Conservation (phyloP, 2,329 filamentous ascomycete species). For the Arthrobotrys musiformis region DNA sequence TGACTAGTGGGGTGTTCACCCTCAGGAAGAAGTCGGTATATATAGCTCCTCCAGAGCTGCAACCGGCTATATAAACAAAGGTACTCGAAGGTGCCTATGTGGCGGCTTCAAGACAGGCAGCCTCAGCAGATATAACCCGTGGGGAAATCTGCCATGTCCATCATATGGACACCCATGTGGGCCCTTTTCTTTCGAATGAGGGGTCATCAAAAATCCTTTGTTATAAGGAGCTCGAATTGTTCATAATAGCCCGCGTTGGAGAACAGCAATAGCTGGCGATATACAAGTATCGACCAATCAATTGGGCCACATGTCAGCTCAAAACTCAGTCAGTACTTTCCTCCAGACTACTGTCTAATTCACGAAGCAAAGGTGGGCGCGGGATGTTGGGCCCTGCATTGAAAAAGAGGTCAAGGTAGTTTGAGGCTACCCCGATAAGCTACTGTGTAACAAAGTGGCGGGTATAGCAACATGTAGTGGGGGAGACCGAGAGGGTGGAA, state of each 20-base stretch:
- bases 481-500: neutral
- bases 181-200: slow-evolving; percentile 14
- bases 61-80: neutral
- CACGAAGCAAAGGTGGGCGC: neutral
- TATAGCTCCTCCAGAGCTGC: neutral
- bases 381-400: slow-evolving; percentile 39
- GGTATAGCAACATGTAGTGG: neutral
- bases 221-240: slow-evolving; percentile 12
- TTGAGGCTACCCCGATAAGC: neutral
- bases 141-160: slow-evolving; percentile 4
- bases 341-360: neutral
- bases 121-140: neutral
- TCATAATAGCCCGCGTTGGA: neutral
- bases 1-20: neutral
- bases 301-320: slow-evolving; percentile 30
- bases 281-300: slow-evolving; percentile 29
- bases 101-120: neutral
- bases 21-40: neutral
- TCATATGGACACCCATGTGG: slow-evolving; percentile 7
- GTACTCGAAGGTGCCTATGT: neutral
- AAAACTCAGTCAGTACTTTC: neutral
- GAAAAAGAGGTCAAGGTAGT: neutral
- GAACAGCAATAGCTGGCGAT: neutral
- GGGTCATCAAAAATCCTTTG: slow-evolving; percentile 11
- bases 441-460: neutral